These are phyloP conservation scores for Euphorbia lathyris DNA, from an alignment of 345 rosid species.

Conservation along the genomic window DNA sequence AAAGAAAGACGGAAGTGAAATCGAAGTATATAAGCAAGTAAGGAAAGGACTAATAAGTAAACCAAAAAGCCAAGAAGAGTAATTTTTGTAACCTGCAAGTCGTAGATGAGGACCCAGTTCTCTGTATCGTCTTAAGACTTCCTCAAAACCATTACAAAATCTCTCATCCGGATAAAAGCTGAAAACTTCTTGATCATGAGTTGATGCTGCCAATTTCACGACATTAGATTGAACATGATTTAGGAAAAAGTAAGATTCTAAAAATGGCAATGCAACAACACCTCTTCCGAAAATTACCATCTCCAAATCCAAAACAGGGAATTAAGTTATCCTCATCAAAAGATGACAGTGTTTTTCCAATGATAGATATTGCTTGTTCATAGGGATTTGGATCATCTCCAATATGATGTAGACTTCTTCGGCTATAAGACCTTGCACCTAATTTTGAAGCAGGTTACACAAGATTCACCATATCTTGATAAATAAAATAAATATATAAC, in stretches of 20 bases:
- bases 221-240: not conserved
- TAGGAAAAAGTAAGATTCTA: not conserved
- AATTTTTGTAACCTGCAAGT: conserved; percentile 64
- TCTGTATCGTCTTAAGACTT: conserved; percentile 70
- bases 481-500: not conserved
- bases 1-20: conserved; percentile 3
- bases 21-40: not conserved
- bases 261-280: not conserved
- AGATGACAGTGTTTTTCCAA: conserved; percentile 65
- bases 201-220: conserved; percentile 50
- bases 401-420: conserved; percentile 63
- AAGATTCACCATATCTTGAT: not conserved
- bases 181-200: conserved; percentile 96
- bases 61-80: not conserved
- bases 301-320: conserved; percentile 92
- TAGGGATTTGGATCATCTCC: conserved; percentile 63
- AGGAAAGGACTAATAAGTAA: not conserved
- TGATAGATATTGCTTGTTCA: conserved; percentile 72
- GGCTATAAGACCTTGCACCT: conserved; percentile 71
- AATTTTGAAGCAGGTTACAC: conserved; percentile 23
- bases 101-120: conserved; percentile 70
- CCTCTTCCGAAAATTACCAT: conserved; percentile 26
- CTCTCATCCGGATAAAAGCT: conserved; percentile 66
- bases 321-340: conserved; percentile 83
- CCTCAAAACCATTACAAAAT: conserved; percentile 81